phyloP scores from a whole-genome alignment of 1,139 yeast species.

The Suhomyces yuchorum region DNA sequence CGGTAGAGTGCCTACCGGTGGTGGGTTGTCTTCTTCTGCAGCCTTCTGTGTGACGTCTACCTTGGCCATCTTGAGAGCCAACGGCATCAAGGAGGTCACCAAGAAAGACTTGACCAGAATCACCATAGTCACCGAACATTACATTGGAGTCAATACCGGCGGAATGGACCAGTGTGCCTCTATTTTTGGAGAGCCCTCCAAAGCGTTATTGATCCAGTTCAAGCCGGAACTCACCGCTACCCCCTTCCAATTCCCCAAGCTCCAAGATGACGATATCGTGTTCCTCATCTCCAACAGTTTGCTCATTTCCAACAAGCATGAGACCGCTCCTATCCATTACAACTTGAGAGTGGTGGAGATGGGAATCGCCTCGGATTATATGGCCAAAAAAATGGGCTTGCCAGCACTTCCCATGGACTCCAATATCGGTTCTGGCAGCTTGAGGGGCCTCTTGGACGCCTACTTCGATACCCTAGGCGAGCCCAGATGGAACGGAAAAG shows the following conservation, averaged over 20 bases:
- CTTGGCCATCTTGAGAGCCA: constrained; percentile 57
- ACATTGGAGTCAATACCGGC: constrained; percentile 74
- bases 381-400: constrained; percentile 52
- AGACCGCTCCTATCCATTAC: constrained; percentile 70
- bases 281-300: constrained; percentile 68
- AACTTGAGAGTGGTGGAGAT: constrained; percentile 73
- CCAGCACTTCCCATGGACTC: constrained; percentile 49
- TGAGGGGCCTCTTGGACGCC: constrained; percentile 64
- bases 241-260: constrained; percentile 57
- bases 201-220: constrained; percentile 64
- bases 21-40: constrained; percentile 72
- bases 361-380: constrained; percentile 60
- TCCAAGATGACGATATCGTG: constrained; percentile 38
- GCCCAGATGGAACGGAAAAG: constrained; percentile 49
- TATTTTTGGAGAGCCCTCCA: constrained; percentile 61
- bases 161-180: constrained; percentile 83
- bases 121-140: constrained; percentile 71
- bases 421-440: constrained; percentile 60
- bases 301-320: constrained; percentile 64
- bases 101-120: constrained; percentile 59
- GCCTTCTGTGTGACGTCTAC: constrained; percentile 73
- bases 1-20: constrained; percentile 74
- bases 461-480: constrained; percentile 40
- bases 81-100: constrained; percentile 46
- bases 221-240: constrained; percentile 59